Conservation (phyloP, 768 basidiomycete genomes). For the Sarcomyxa edulis region DNA sequence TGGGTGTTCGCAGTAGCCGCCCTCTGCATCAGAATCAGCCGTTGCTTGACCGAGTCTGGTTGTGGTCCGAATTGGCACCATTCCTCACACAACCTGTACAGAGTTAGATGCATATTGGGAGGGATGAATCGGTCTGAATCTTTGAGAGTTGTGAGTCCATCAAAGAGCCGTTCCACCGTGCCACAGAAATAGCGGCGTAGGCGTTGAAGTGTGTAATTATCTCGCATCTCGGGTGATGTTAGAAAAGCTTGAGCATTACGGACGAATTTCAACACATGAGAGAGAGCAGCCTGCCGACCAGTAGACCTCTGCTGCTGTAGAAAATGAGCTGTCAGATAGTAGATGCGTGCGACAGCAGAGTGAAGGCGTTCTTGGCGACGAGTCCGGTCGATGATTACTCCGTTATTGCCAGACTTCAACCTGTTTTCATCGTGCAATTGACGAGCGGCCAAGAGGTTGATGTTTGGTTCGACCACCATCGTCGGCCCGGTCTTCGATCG, state of each 20-base stretch:
- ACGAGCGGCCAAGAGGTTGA: conserved; percentile 36
- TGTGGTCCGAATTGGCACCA: conserved; percentile 88
- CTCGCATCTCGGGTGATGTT: conserved; percentile 63
- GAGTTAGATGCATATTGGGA: conserved; percentile 64
- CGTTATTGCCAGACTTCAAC: conserved; percentile 38
- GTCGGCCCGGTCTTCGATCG: conserved; percentile 36
- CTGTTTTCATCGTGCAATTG: conserved; percentile 64
- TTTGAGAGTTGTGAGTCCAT: conserved; percentile 62
- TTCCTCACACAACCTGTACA: conserved; percentile 86
- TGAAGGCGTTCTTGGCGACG: conserved; percentile 75
- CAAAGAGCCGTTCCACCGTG: conserved; percentile 80
- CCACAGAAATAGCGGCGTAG: conserved; percentile 90
- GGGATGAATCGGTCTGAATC: conserved; percentile 77
- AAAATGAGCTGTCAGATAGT: conserved; percentile 76
- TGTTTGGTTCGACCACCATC: conserved; percentile 29
- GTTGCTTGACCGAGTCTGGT: conserved; percentile 64
- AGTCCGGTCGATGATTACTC: conserved; percentile 45
- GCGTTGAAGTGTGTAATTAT: conserved; percentile 72
- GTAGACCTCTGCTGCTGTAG: conserved; percentile 66
- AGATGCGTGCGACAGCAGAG: conserved; percentile 86
- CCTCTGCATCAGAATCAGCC: conserved; percentile 67
- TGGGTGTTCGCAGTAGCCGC: conserved; percentile 53
- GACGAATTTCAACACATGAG: conserved; percentile 82
- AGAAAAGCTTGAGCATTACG: conserved; percentile 77
- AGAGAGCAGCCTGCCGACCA: conserved; percentile 66